Evolutionary conservation across 2,329 filamentous ascomycete genomes (phyloP), one percentile per base, ranked within the genome.

Genomic region (Fusarium proliferatum): DNA sequence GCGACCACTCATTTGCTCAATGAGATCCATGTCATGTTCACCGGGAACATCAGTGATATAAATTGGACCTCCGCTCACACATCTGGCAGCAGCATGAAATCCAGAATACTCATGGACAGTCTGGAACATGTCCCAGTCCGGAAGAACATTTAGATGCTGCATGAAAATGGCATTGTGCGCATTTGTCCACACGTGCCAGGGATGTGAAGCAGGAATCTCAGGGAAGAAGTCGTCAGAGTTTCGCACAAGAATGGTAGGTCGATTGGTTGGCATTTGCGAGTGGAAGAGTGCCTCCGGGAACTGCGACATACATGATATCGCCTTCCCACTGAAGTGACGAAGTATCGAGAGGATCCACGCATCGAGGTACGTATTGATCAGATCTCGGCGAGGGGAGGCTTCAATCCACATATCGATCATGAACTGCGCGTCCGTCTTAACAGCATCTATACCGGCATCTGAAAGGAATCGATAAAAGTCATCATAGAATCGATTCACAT

Each of bases 191-290:
- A 98, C 88, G 81, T 99, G 96, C 96, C 96, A 99, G 0, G 95
- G 90, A 71, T 99, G 96, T 11, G 93, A 94, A 1, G 90, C 88
- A 1, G 92, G 89, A 8, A 95, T 88, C 49, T 95, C 90, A 0
- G 96, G 96, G 81, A 97, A 98, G 86, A 95, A 99, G 82, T 98
- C 93, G 72, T 92, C 95, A 2, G 94, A 97, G 82, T 97, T 98
- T 52, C 96, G 92, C 23, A 95, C 88, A 1, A 95, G 85, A 30
- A 97, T 87, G 1, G 90, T 86, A 0, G 94, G 93, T 56, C 91
- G 90, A 79, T 92, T 94, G n/a, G 86, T 89, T 2, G 93, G 93
- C 30, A 97, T 85, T 76, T 97, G 94, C 2, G 92, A 92, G 79
- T 95, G 91, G 83, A 97, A 98, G 15, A 98, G 86, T 23, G 96